These are phyloP conservation scores for Penicillium fuscoglaucum DNA, from an alignment of 2,329 filamentous ascomycete genomes.

Conservation along the genomic window DNA sequence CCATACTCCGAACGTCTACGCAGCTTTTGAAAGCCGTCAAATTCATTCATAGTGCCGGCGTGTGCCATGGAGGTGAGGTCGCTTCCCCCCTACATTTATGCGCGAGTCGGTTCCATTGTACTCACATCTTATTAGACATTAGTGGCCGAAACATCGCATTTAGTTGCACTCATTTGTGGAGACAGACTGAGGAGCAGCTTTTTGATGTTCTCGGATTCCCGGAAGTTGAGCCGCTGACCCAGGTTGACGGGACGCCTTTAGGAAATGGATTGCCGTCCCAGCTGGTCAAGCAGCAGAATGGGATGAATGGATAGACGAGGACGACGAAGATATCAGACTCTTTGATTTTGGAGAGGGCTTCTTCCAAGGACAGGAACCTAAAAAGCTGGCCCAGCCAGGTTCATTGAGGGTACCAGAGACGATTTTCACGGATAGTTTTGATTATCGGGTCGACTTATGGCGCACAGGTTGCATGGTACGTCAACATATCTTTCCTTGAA, in stretches of 20 bases:
- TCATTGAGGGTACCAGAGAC: conserved; percentile 33
- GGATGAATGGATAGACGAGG: conserved; percentile 28
- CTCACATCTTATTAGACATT: conserved; percentile 22
- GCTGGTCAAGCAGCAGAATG: conserved; percentile 27
- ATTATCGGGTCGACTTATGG: conserved; percentile 37
- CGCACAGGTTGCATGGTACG: conserved; percentile 28
- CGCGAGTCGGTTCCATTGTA: too few relatives aligned
- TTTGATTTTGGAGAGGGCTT: conserved; percentile 30
- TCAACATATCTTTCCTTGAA: conserved; percentile 4
- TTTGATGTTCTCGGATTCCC: conserved; percentile 22
- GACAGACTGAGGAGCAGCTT: conserved; percentile 18
- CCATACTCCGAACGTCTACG: conserved; percentile 30
- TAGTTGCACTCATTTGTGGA: conserved; percentile 16
- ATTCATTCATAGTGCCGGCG: conserved; percentile 30
- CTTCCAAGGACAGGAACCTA: conserved; percentile 21
- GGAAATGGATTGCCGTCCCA: conserved; percentile 24
- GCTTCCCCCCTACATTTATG: too few relatives aligned
- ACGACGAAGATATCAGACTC: conserved; percentile 28
- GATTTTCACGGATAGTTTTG: conserved; percentile 33
- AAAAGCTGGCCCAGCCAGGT: conserved; percentile 25
- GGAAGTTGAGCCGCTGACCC: conserved; percentile 20
- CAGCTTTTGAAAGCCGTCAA: conserved; percentile 31
- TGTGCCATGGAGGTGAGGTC: conserved; percentile 36
- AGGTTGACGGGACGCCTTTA: conserved; percentile 25
- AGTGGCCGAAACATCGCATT: conserved; percentile 33